phyloP scores from a whole-genome alignment of 176 grass and related monocot genomes.

The Poa annua region DNA sequence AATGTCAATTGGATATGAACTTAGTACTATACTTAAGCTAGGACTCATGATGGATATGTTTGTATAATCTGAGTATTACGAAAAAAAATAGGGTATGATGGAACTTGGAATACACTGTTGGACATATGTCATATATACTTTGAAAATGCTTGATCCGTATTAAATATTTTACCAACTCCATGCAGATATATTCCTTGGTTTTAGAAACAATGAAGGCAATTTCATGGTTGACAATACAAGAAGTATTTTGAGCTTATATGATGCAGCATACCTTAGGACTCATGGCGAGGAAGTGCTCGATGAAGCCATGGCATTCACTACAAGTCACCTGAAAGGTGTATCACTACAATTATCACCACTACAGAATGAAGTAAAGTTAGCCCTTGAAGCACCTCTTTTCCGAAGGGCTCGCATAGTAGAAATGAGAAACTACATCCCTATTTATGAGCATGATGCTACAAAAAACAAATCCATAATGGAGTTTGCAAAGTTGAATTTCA shows the following conservation, averaged over 20 bases:
- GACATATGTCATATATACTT: not conserved
- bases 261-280: slow-evolving; percentile 41
- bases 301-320: slow-evolving; percentile 43
- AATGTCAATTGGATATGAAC: not conserved
- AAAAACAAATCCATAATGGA: slow-evolving; percentile 43
- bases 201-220: slow-evolving; percentile 30
- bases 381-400: slow-evolving; percentile 42
- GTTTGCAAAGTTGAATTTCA: slow-evolving; percentile 55
- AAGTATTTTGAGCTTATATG: slow-evolving; percentile 52
- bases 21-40: not conserved
- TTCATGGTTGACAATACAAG: slow-evolving; percentile 21
- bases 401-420: slow-evolving; percentile 34
- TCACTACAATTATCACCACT: slow-evolving; percentile 2
- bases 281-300: slow-evolving; percentile 40
- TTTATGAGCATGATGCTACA: slow-evolving; percentile 39
- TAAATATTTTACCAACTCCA: not conserved
- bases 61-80: not conserved
- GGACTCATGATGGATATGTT: not conserved
- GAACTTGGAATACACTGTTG: not conserved
- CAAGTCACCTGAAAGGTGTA: slow-evolving; percentile 9
- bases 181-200: slow-evolving; percentile 41
- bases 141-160: not conserved
- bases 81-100: not conserved
- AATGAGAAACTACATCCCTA: slow-evolving; percentile 49
- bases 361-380: not conserved